Evolutionary conservation across 176 grass and related monocot species (phyloP), one percentile per base, ranked within the genome.

Genomic region (Pontederia crassipes): DNA sequence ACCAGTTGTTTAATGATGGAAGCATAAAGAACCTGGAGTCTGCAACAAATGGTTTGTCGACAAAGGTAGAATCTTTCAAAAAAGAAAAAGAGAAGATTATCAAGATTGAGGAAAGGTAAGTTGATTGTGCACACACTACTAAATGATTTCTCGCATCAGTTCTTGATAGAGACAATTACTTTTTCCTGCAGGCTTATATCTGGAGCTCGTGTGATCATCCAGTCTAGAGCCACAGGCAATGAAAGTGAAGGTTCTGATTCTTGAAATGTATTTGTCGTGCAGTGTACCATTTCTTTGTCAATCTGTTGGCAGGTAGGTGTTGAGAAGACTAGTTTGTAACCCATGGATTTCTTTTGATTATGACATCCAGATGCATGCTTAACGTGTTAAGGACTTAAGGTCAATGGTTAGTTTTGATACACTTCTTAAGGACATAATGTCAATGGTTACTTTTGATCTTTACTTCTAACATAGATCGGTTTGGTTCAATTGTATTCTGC

Each of bases 71-170:
- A 24, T 84, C 85, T 48, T 95, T 82, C 71, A 85, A 76, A 73
- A 83, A 77, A 68, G 78, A 95, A 12, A 78, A 74, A 76, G 89
- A 95, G 66, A 95, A 74, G 71, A 74, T 85, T 32, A 73, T 89
- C 73, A 85, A 69, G 71, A 95, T 95, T 10, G 89, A 95, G 58
- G 89, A 95, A 95, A 95, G 89, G 77, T 95, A 95, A 85, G 84
- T 2, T 40, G 32, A 40, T 40, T 40, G 32, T 7, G 6, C 32
- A 7, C 32, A 40, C 10, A 24, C 32, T 18, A 15, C 28, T 28
- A 62, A 40, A 40, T 40, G 32, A 40, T 40, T 40, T 40, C 32
- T 40, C 6, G 32, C 32, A 40, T 64, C 54, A 62, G 27, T 71
- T 78, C 71, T 79, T 79, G 83, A 81, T 76, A 66, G 49, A 73